A percentile compares a stretch with the other conserved stretches of the same genome.
Evolutionary conservation across 208 protist genomes (phyloP).

Genomic region (Lotmaria passim): DNA sequence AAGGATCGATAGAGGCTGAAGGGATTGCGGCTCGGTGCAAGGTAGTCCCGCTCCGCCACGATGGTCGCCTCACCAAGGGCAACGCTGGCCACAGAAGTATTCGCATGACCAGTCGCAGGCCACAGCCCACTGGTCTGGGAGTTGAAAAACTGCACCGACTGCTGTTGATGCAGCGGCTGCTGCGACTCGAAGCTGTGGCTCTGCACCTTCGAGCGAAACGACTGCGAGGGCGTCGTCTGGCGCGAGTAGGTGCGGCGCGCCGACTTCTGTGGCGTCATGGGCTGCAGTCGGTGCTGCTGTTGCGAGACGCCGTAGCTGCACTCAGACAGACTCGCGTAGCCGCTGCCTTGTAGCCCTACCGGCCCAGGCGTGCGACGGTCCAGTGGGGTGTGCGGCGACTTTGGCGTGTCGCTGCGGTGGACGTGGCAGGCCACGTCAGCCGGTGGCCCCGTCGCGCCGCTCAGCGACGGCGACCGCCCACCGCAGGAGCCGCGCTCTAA

Average conservation of each 20-base stretch:
- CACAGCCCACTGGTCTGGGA: slow-evolving; percentile 2
- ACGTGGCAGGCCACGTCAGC: background rate
- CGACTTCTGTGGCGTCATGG: slow-evolving; percentile 58
- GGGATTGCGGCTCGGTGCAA: slow-evolving; percentile 69
- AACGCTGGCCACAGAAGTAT: background rate
- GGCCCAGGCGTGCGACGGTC: slow-evolving; percentile 30
- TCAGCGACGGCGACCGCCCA: slow-evolving; percentile 1
- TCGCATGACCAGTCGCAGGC: background rate
- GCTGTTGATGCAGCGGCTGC: slow-evolving; percentile 13
- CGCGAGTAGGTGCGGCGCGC: slow-evolving; percentile 26
- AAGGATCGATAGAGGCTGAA: slow-evolving; percentile 49
- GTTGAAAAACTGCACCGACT: slow-evolving; percentile 7
- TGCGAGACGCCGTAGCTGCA: slow-evolving; percentile 13
- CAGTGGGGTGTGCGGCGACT: slow-evolving; percentile 45
- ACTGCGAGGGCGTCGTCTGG: slow-evolving; percentile 34
- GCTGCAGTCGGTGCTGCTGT: slow-evolving; percentile 25
- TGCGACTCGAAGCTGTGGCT: slow-evolving; percentile 37
- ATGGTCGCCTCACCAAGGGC: background rate
- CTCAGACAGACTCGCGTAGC: slow-evolving; percentile 13
- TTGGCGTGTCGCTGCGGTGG: slow-evolving; percentile 2
- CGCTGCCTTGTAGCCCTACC: slow-evolving; percentile 12
- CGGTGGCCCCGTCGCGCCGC: background rate
- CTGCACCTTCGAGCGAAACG: slow-evolving; percentile 35
- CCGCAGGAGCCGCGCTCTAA: background rate
- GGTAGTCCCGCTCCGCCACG: slow-evolving; percentile 43